These are phyloP conservation scores for Neurospora terricola DNA, from an alignment of 495 filamentous ascomycete species.

Conservation along the genomic window DNA sequence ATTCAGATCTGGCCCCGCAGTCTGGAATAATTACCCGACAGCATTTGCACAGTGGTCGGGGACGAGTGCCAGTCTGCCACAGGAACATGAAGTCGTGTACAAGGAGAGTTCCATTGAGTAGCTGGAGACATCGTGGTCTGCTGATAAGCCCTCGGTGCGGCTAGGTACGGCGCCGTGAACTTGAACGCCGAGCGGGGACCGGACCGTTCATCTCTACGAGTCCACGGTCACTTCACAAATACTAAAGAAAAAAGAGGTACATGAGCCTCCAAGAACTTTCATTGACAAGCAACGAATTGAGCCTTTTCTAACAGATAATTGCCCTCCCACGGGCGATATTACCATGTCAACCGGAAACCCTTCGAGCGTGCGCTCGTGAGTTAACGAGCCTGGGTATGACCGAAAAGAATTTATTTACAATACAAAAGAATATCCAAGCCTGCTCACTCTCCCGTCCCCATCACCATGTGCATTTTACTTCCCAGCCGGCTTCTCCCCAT, in stretches of 20 bases:
- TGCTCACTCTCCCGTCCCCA: neutral
- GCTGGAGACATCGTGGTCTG: too few relatives aligned
- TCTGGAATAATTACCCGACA: too few relatives aligned
- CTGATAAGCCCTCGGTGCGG: neutral
- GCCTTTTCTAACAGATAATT: neutral
- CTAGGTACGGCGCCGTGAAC: neutral
- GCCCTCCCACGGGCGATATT: neutral
- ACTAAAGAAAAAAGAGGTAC: neutral
- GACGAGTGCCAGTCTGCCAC: too few relatives aligned
- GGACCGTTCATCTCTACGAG: neutral
- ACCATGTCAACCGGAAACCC: neutral
- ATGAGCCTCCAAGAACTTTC: neutral
- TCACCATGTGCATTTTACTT: neutral
- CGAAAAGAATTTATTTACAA: neutral
- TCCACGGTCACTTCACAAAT: neutral
- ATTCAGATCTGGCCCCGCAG: too few relatives aligned
- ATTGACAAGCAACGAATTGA: neutral
- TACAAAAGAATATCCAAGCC: neutral
- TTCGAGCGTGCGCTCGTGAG: neutral
- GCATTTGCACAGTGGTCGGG: too few relatives aligned
- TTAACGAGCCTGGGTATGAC: neutral
- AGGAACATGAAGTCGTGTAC: too few relatives aligned
- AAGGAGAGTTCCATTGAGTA: neutral
- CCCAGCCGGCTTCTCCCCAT: conserved; percentile 24
- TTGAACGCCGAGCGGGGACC: neutral